phyloP scores from a whole-genome alignment of 225 moss, liverwort and hornwort species.

The Pleurozium schreberi region DNA sequence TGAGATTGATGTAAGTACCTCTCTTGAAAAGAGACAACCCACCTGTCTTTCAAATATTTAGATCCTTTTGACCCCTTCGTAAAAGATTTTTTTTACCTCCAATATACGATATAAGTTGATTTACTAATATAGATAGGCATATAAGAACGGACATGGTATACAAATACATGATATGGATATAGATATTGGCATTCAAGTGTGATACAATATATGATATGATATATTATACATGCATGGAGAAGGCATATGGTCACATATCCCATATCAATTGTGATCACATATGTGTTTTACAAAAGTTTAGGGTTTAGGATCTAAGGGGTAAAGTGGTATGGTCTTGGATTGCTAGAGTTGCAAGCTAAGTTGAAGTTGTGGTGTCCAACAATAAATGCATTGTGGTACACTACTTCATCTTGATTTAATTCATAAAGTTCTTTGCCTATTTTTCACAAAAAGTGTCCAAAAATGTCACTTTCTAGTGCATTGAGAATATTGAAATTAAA shows the following conservation, averaged over 20 bases:
- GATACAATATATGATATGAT: too few relatives aligned
- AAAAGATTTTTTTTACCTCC: too few relatives aligned
- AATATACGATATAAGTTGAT: too few relatives aligned
- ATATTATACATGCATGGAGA: too few relatives aligned
- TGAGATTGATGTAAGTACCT: too few relatives aligned
- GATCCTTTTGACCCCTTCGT: rapidly evolving
- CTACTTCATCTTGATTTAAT: not conserved
- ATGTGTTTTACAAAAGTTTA: not conserved
- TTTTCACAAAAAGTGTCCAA: too few relatives aligned
- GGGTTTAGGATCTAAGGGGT: rapidly evolving
- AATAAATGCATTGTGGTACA: not conserved
- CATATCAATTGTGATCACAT: not conserved
- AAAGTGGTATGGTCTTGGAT: not conserved
- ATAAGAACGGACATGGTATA: rapidly evolving
- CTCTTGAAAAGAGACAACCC: not conserved
- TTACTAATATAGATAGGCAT: too few relatives aligned
- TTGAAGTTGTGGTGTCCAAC: rapidly evolving
- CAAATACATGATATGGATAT: too few relatives aligned
- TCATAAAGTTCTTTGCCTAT: not conserved
- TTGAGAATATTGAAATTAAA: not conserved
- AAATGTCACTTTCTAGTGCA: not conserved
- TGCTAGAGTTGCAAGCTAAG: not conserved
- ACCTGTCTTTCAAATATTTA: too few relatives aligned
- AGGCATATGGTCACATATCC: too few relatives aligned
- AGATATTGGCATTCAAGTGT: too few relatives aligned